These are phyloP conservation scores for Wickerhamiella alocasiicola DNA, from an alignment of 805 yeast species.

Conservation along the genomic window DNA sequence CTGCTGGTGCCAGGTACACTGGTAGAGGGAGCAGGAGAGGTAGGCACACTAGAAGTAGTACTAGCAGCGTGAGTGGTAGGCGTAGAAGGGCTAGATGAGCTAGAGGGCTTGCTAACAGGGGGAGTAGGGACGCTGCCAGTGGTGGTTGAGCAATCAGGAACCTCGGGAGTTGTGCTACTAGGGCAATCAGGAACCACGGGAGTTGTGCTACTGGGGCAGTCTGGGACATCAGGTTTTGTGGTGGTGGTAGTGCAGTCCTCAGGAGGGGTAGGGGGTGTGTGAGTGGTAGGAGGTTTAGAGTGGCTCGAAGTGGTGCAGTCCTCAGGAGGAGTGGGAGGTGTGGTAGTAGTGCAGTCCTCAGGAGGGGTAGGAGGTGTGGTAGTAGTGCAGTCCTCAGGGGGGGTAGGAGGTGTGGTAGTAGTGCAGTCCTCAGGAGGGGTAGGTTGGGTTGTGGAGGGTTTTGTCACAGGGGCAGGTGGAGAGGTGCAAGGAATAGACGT, in stretches of 20 bases:
- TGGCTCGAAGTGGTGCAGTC: background rate
- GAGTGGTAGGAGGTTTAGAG: background rate
- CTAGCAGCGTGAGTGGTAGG: background rate
- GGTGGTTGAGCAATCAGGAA: conserved; percentile 2
- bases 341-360: background rate
- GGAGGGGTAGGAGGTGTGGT: background rate
- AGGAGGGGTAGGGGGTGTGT: background rate
- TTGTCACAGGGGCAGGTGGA: background rate
- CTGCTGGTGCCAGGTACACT: conserved; percentile 2
- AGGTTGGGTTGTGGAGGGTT: background rate
- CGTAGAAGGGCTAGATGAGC: background rate
- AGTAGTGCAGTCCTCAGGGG: background rate
- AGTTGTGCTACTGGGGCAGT: too few species aligned
- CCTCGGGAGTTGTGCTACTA: background rate
- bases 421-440: background rate
- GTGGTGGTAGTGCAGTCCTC: background rate
- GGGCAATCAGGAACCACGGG: background rate
- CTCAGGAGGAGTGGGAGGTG: background rate
- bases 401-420: background rate
- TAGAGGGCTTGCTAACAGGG: background rate
- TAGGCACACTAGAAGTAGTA: background rate
- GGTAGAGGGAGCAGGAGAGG: background rate
- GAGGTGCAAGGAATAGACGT: background rate
- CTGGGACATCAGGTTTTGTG: too few species aligned
- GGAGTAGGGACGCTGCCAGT: background rate